Evolutionary conservation across 1,284 basidiomycete species (phyloP), one percentile per base, ranked within the genome.

Genomic region (Malassezia equina): DNA sequence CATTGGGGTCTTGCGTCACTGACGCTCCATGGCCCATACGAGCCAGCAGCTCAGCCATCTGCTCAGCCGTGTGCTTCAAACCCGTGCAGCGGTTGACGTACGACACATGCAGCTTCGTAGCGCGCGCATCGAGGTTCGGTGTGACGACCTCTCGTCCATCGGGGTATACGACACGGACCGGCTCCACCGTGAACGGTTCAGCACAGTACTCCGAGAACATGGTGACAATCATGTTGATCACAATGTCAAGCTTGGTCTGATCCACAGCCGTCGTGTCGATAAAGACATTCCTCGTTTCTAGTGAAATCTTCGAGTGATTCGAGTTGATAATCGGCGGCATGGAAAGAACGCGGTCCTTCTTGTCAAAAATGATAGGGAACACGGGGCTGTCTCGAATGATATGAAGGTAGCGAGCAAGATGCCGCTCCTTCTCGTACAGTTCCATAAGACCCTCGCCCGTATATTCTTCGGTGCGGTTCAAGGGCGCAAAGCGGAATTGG

Each of bases 261-360:
- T 99, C 94, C n/a, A 89, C 93, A 7, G 90, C 93, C 6, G 94
- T 98, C 43, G 90, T 83, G 76, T 99, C 94, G 65, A 99, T 88
- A 77, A 96, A 95, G 73, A 98, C 80, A 76, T 98, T 95, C 56
- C 81, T 83, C 12, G 94, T 98, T 75, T 90, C 84, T 61, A 95
- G 79, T 0, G 89, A 88, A 69, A 99, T 98, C 79, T 96, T 98
- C 74, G 89, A 94, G 77, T 90, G 64, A 24, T 67, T 61, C 31
- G 68, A 69, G 63, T 75, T 75, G 64, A 75, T 75, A 76, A 99
- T 95, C 2, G 94, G 94, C 25, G 94, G 94, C 85, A 98, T 90
- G 11, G 90, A 94, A 17, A 94, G 80, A 1, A 98, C 93, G 29
- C 79, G 82, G 71, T 88, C 84, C 55, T 86, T 80, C 19, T 82